A percentile compares a stretch with the other conserved stretches of the same genome.
phyloP scores from a whole-genome alignment of 2,329 filamentous ascomycete species.

The Phaeosphaeriaceae sp. region DNA sequence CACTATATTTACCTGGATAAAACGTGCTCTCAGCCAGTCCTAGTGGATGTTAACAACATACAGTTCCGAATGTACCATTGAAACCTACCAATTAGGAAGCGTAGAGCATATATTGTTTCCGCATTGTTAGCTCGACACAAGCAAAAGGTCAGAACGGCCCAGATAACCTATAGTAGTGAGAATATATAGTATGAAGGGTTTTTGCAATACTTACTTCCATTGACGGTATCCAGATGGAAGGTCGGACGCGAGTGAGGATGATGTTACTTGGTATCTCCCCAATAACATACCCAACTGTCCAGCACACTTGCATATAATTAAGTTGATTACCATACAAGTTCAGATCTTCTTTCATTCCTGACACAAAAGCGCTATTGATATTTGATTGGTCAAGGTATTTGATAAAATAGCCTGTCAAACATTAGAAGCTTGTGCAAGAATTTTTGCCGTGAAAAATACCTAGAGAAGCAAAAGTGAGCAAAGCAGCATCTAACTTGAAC shows the following conservation, averaged over 20 bases:
- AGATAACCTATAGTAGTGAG: slow-evolving; percentile 47
- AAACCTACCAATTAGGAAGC: slow-evolving; percentile 55
- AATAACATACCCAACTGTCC: slow-evolving; percentile 67
- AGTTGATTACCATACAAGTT: slow-evolving; percentile 61
- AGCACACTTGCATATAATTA: slow-evolving; percentile 63
- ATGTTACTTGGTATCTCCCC: slow-evolving; percentile 60
- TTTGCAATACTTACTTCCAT: slow-evolving; percentile 48
- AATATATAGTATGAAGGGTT: neutral
- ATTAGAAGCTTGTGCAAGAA: neutral
- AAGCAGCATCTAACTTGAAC: slow-evolving; percentile 57
- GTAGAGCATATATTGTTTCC: slow-evolving; percentile 54
- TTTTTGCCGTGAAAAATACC: slow-evolving; percentile 34
- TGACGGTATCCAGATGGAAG: slow-evolving; percentile 56
- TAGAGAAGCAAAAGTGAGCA: slow-evolving; percentile 56
- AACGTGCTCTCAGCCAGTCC: slow-evolving; percentile 58
- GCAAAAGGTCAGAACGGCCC: slow-evolving; percentile 58
- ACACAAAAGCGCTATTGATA: slow-evolving; percentile 43
- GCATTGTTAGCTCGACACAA: slow-evolving; percentile 51
- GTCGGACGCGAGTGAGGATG: slow-evolving; percentile 56
- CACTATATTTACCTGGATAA: slow-evolving; percentile 55
- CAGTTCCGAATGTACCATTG: neutral
- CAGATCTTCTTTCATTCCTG: slow-evolving; percentile 59
- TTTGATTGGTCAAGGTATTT: slow-evolving; percentile 57
- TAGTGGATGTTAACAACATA: slow-evolving; percentile 10
- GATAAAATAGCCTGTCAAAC: slow-evolving; percentile 55